Evolutionary conservation across 495 filamentous ascomycete species (phyloP), one percentile per base, ranked within the genome.

Genomic region (Penicilliopsis zonata): DNA sequence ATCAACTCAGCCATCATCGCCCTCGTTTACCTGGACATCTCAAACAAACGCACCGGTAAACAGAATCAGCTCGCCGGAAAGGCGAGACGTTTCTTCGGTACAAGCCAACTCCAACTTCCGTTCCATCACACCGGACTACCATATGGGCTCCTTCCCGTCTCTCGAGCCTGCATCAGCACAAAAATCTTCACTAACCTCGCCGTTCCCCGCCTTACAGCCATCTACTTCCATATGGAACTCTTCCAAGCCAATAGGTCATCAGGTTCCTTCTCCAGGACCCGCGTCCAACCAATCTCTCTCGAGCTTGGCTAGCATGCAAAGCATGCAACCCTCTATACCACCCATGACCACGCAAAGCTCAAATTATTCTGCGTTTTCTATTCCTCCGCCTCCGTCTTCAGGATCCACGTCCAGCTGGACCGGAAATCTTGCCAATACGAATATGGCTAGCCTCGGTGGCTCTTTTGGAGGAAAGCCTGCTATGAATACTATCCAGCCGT

Each of bases 61-160:
- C 38, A 52, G 43, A 39, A 37, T 42, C 7, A 45, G 42, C 18
- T 27, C 34, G 5, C 25, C 37, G 15, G 26, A 13, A 9, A 13
- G 7, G 13, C 9, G 7, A 28, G 5, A 13, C 14, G 15, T 38
- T 9, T 35, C 42, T 36, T 46, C 47, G 28, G 33, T 34, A n/a
- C 43, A 44, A 3, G 36, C 46, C 2, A 52, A 42, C 18, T 40
- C 49, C 19, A 51, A 43, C 13, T 47, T 61, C 33, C 63, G 68
- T 1, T 61, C 69, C 18, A 61, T 72, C 13, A 73, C 69, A 4
- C 69, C 69, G 9, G 69, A 74, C 41, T 61, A 58, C 28, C 62
- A 60, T 23, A 32, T 72, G 17, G 63, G 47, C 34, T 49, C 57
- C 4, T 67, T 73, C 26, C 61, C 68, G 18, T 57, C 69, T 9